A percentile compares a stretch with the other conserved stretches of the same genome.
These are phyloP conservation scores for Colletotrichum shisoi DNA, from an alignment of 2,329 filamentous ascomycete species.

Conservation along the genomic window DNA sequence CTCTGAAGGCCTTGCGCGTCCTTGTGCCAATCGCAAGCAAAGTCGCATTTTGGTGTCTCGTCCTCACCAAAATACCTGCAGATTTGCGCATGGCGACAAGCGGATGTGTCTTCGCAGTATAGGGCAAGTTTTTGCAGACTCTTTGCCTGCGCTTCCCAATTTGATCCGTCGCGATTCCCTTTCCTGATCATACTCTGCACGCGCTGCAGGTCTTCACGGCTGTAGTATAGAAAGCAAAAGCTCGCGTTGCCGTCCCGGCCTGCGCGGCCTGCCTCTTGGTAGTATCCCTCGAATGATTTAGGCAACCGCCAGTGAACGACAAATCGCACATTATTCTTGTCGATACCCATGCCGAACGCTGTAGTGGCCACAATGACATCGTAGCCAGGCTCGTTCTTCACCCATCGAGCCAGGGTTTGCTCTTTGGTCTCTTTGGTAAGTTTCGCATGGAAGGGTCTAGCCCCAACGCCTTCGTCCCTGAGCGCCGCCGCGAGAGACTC, in stretches of 20 bases:
- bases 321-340: slow-evolving; percentile 93
- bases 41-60: slow-evolving; percentile 68
- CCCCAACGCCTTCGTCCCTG: slow-evolving; percentile 73
- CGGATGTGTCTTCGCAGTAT: slow-evolving; percentile 80
- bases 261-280: slow-evolving; percentile 92
- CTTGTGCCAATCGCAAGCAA: slow-evolving; percentile 82
- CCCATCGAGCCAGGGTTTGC: slow-evolving; percentile 75
- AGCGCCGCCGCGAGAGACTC: slow-evolving; percentile 73
- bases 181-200: slow-evolving; percentile 66
- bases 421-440: slow-evolving; percentile 73
- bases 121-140: slow-evolving; percentile 74
- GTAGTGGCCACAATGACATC: slow-evolving; percentile 95
- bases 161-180: slow-evolving; percentile 53
- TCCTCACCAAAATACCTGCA: slow-evolving; percentile 79
- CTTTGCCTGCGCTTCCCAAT: slow-evolving; percentile 62
- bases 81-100: slow-evolving; percentile 79
- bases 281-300: slow-evolving; percentile 94
- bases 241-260: slow-evolving; percentile 89
- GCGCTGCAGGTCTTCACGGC: slow-evolving; percentile 82
- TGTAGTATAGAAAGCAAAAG: slow-evolving; percentile 90
- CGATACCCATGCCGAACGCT: slow-evolving; percentile 97
- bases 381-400: slow-evolving; percentile 76
- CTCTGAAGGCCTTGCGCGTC: slow-evolving; percentile 65
- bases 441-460: slow-evolving; percentile 76
- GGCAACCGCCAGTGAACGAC: slow-evolving; percentile 94